These are phyloP conservation scores for Podospora australis DNA, from an alignment of 495 filamentous ascomycete species.

Conservation along the genomic window DNA sequence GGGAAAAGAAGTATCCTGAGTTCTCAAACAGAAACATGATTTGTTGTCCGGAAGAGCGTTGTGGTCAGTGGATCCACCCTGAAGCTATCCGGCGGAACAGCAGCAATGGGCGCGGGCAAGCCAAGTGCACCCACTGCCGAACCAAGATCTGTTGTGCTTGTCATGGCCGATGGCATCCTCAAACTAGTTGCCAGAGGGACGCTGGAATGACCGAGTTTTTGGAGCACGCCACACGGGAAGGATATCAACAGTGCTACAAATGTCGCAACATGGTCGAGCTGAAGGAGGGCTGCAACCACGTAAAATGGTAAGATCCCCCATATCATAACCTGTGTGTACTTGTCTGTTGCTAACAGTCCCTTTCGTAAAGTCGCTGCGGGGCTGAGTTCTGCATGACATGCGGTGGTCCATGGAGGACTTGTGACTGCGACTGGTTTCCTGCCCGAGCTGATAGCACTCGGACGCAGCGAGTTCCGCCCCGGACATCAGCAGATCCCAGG, in stretches of 20 bases:
- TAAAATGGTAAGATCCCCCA: slow-evolving; percentile 62
- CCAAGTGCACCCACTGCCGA: slow-evolving; percentile 57
- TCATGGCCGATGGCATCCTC: slow-evolving; percentile 64
- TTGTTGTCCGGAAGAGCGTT: slow-evolving; percentile 64
- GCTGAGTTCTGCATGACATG: slow-evolving; percentile 83
- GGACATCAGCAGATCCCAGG: no score
- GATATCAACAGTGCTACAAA: slow-evolving; percentile 70
- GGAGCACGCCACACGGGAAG: slow-evolving; percentile 61
- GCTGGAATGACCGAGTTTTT: slow-evolving; percentile 58
- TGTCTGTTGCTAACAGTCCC: slow-evolving; percentile 10
- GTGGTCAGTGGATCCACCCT: slow-evolving; percentile 71
- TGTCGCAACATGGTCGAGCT: slow-evolving; percentile 73
- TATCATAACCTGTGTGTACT: background rate
- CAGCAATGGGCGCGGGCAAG: slow-evolving; percentile 49
- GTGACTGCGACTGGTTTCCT: slow-evolving; percentile 74
- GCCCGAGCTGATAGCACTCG: slow-evolving; percentile 51
- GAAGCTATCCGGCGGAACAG: slow-evolving; percentile 50
- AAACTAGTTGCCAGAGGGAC: slow-evolving; percentile 63
- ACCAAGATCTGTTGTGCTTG: slow-evolving; percentile 70
- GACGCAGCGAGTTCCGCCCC: slow-evolving; percentile 29
- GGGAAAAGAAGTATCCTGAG: slow-evolving; percentile 72
- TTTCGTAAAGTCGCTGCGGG: slow-evolving; percentile 56
- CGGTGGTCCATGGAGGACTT: slow-evolving; percentile 71
- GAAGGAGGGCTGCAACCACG: slow-evolving; percentile 77
- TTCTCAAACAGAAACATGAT: slow-evolving; percentile 66